These are phyloP conservation scores for Phytopythium boreale DNA, from an alignment of 352 stramenopile genomes.

Conservation along the genomic window DNA sequence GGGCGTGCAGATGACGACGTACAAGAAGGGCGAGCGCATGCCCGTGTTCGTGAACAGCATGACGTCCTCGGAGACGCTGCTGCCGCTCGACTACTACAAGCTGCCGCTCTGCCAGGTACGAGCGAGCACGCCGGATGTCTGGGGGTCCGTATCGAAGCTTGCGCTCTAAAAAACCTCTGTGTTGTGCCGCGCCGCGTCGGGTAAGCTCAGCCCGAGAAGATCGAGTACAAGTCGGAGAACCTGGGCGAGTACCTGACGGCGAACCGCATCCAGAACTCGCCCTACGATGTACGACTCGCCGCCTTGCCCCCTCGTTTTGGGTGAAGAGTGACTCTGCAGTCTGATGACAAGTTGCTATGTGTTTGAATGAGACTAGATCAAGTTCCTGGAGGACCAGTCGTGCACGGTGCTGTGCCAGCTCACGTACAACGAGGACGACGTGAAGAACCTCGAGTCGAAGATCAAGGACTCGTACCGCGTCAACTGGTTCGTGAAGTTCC, in stretches of 20 bases:
- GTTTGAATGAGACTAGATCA: conserved; percentile 45
- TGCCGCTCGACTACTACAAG: conserved; percentile 98
- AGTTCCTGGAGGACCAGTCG: conserved; percentile 75
- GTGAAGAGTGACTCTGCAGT: background rate
- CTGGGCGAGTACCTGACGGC: conserved; percentile 98
- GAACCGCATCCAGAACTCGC: conserved; percentile 98
- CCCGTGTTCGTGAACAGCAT: conserved; percentile 94
- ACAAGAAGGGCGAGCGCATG: conserved; percentile 81
- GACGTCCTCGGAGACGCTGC: conserved; percentile 93
- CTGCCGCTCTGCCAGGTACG: conserved; percentile 93
- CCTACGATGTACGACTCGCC: conserved; percentile 77
- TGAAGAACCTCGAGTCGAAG: conserved; percentile 90
- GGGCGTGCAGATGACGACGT: conserved; percentile 88
- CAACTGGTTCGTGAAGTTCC: conserved; percentile 82
- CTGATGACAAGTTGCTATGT: background rate
- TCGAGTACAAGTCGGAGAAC: conserved; percentile 98
- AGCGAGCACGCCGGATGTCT: background rate
- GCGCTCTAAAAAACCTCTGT: background rate
- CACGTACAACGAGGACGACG: conserved; percentile 91
- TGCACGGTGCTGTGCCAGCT: conserved; percentile 75
- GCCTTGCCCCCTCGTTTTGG: background rate
- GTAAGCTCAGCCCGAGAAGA: conserved; percentile 61
- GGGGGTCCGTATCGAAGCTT: too few species aligned
- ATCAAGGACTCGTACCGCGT: conserved; percentile 97
- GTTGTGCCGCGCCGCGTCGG: background rate